A percentile compares a stretch with the other conserved stretches of the same genome.
These are phyloP conservation scores for Abrus precatorius DNA, from an alignment of 306 rosid genomes.

Conservation along the genomic window DNA sequence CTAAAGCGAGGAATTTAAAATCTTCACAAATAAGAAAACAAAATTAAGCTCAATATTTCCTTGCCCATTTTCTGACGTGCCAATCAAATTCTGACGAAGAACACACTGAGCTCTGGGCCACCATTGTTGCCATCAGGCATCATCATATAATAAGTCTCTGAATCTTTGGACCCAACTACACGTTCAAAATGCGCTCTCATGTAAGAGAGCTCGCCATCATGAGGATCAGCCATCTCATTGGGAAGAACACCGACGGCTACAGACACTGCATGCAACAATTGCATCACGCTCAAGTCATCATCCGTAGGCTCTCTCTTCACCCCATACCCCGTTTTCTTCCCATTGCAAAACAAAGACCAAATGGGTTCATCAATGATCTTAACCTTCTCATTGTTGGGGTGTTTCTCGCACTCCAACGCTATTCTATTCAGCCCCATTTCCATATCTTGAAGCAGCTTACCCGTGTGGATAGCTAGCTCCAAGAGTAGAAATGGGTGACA, in stretches of 20 bases:
- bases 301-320: conserved; percentile 76
- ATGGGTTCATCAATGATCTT: conserved; percentile 75
- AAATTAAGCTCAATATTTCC: neutral
- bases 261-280: conserved; percentile 67
- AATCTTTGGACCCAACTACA: conserved; percentile 82
- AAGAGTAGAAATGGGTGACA: conserved; percentile 69
- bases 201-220: conserved; percentile 73
- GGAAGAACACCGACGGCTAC: conserved; percentile 88
- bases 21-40: too few relatives aligned
- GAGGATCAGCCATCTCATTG: conserved; percentile 47
- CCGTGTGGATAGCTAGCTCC: conserved; percentile 73
- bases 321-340: conserved; percentile 82
- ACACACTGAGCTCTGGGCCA: conserved; percentile 78
- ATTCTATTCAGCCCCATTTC: conserved; percentile 73
- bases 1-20: too few relatives aligned
- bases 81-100: conserved; percentile 74
- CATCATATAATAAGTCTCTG: conserved; percentile 86
- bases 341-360: conserved; percentile 82
- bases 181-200: conserved; percentile 82
- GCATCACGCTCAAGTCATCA: conserved; percentile 79
- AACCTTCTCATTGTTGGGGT: conserved; percentile 53
- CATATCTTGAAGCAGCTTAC: conserved; percentile 80
- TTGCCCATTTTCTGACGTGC: conserved; percentile 30
- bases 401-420: conserved; percentile 83
- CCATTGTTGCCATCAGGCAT: conserved; percentile 71